Base-by-base conservation (phyloP, 2,329 filamentous ascomycete species). In the Colletotrichum eleusines region DNA sequence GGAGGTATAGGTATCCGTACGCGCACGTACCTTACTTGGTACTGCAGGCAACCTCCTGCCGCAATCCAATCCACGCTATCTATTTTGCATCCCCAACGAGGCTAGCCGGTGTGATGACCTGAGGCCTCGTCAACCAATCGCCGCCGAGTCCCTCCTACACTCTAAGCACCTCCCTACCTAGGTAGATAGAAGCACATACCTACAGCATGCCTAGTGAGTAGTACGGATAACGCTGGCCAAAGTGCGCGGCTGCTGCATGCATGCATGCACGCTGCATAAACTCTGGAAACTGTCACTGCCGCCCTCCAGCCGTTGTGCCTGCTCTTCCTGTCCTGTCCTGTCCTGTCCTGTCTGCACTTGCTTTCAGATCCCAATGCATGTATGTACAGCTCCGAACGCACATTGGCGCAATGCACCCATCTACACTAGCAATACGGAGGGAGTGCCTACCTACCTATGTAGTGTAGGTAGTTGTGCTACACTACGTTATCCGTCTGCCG, bases 31-130 rank as follows among this genome's bases (percentile, higher is more conserved):
- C 7, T 40, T 11, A 14, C 26, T 18, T n/a, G 38, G 38, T 18
- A 16, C 2, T 20, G 40, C 40, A 42, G 40, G 51, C 31, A 23
- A 12, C 42, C 23, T 48, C 59, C 59, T 62, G 28, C 44, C 33
- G 31, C 60, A 38, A 48, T 35, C 28, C 59, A 42, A 48, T 20
- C 60, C 11, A 38, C 35, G 6, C 35, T 12, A 38, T 9, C 35
- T 12, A 12, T 12, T 3, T 12, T 40, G 20, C 23, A 38, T 38
- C 26, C 63, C 54, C 3, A 33, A 54, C 59, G 3, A 38, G 65
- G 63, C 44, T 71, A 68, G 68, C 48, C 42, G 7, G 51, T 71
- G 68, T 71, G 68, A 71, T 68, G 50, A 48, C 50, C 35, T 20
- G 50, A 33, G 23, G 50, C 42, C 6, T n/a, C 28, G 8, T 46